These are phyloP conservation scores for Chlamydomonas incerta DNA, from an alignment of 139 green algal genomes.

Conservation along the genomic window DNA sequence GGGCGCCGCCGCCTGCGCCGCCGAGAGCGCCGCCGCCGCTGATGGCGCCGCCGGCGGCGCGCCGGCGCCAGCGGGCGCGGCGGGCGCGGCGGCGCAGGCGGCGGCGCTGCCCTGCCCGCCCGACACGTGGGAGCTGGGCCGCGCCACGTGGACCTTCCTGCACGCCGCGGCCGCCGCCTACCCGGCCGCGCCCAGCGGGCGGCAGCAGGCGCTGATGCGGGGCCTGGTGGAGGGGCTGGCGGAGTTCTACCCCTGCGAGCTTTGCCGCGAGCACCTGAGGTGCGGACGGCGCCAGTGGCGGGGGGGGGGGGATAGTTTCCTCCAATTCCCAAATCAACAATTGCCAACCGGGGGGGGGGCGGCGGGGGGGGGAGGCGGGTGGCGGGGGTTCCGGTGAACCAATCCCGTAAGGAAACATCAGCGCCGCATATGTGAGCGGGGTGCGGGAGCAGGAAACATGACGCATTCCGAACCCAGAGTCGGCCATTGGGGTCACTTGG, in stretches of 20 bases:
- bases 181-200: constrained; percentile 51
- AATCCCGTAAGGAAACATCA: no score
- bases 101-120: constrained; percentile 48
- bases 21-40: background rate
- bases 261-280: constrained; percentile 59
- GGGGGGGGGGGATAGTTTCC: no score
- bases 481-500: no score
- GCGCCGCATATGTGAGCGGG: no score
- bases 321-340: no score
- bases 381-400: no score
- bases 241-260: constrained; percentile 69
- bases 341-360: no score
- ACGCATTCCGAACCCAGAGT: no score
- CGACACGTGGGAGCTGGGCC: constrained; percentile 60
- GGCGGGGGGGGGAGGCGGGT: no score
- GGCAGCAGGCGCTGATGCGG: constrained; percentile 63
- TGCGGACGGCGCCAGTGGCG: background rate
- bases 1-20: background rate
- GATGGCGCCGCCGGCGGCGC: background rate
- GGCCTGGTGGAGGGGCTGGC: constrained; percentile 56
- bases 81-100: background rate
- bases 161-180: constrained; percentile 77
- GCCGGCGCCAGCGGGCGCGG: no score
- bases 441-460: no score
- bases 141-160: constrained; percentile 72